Evolutionary conservation across 2,329 filamentous ascomycete species (phyloP).

Genomic region (Fusarium sublunatum): DNA sequence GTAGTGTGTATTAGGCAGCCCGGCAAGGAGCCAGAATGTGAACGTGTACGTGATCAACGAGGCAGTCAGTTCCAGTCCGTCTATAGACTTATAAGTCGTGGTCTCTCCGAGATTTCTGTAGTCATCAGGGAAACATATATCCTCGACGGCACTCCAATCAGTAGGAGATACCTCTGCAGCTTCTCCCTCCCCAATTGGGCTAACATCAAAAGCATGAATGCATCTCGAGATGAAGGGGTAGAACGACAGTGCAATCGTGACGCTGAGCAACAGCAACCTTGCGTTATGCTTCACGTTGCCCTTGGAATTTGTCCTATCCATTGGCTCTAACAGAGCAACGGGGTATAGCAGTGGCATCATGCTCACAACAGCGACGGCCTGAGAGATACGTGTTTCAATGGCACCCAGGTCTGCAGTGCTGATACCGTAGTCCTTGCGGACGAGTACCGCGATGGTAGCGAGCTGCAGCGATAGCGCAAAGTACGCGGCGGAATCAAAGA

Average conservation of each 20-base stretch:
- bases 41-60: conserved; percentile 19
- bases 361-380: conserved; percentile 38
- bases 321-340: conserved; percentile 24
- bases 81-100: conserved; percentile 8
- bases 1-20: conserved; percentile 11
- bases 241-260: conserved; percentile 33
- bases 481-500: conserved; percentile 37
- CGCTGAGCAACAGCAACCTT: conserved; percentile 19
- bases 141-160: conserved; percentile 18
- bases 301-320: neutral
- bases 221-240: conserved; percentile 44
- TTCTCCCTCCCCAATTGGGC: conserved; percentile 23
- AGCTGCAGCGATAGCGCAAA: conserved; percentile 40
- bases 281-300: conserved; percentile 17
- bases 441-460: conserved; percentile 36
- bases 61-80: conserved; percentile 15
- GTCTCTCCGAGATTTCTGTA: conserved; percentile 8
- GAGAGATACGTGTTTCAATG: conserved; percentile 38
- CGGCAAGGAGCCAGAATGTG: conserved; percentile 28
- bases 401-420: conserved; percentile 37
- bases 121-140: conserved; percentile 21
- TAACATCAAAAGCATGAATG: conserved; percentile 33
- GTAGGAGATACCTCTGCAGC: conserved; percentile 10
- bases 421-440: conserved; percentile 42
- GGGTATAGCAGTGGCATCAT: conserved; percentile 42